Base-by-base conservation (phyloP, 2,329 filamentous ascomycete genomes). In the Venturiaceae sp. region DNA sequence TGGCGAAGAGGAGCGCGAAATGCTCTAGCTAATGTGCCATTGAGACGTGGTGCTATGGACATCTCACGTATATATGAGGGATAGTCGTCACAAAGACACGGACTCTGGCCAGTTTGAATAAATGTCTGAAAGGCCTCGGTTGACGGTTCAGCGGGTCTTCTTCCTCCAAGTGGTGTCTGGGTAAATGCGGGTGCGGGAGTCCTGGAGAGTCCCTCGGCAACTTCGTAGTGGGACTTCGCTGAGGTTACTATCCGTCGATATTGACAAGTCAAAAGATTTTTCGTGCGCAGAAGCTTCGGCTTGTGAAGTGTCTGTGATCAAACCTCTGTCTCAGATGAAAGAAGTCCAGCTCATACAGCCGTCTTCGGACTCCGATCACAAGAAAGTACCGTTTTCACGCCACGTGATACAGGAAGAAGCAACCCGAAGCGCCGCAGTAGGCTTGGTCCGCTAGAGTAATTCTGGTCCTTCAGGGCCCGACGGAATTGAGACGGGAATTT, bases 1-100 rank as follows among this genome's bases (percentile, higher is more conserved):
- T 44, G 50, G 37, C 36, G 23, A 50, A 26, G 28, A 36, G 58
- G 58, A 59, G 58, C 58, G 37, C 58, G 58, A 26, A 37, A 5
- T 33, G 58, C 58, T 59, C 58, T 55, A n/a, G 30, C 37, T 39
- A 57, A 46, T 23, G 23, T 57, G 36, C 58, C 58, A 59, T 59
- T 57, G 58, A 59, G 52, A 50, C 44, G 44, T 50, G n/a, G n/a
- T 39, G 53, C 58, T 58, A 34, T 55, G 58, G 37, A 59, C 58
- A 59, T 59, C 44, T 37, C 58, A 50, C 30, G 30, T n/a, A 30
- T 30, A 26, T 8, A 50, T 30, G 8, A n/a, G n/a, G n/a, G n/a
- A n/a, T n/a, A n/a, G n/a, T n/a, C n/a, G n/a, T 50, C 13, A 28
- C 16, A 16, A 32, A 50, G 30, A 23, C 26, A 50, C 44, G 44